phyloP scores from a whole-genome alignment of 2,329 filamentous ascomycete genomes.

The Claviceps purpurea region DNA sequence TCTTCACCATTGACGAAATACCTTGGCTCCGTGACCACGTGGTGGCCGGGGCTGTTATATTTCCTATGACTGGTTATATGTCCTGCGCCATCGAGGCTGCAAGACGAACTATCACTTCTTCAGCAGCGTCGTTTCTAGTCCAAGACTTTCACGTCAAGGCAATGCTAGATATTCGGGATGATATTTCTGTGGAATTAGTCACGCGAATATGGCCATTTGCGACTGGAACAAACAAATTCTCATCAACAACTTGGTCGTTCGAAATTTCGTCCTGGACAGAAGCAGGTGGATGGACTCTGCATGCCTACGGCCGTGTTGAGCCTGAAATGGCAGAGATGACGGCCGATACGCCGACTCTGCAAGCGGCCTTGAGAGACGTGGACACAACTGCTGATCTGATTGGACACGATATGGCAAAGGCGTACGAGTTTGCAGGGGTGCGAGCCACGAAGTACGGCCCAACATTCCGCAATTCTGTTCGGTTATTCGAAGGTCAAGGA shows the following conservation, averaged over 20 bases:
- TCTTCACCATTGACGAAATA: constrained; percentile 16
- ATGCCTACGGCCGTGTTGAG: constrained; percentile 12
- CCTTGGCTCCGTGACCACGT: constrained; percentile 23
- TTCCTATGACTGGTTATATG: constrained; percentile 24
- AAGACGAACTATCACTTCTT: background rate
- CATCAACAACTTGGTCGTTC: constrained; percentile 10
- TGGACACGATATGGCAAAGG: constrained; percentile 3
- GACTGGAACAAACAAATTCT: constrained; percentile 8
- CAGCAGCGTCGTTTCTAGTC: constrained; percentile 2
- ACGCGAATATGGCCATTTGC: constrained; percentile 12
- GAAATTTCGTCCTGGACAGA: constrained; percentile 14
- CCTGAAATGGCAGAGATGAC: constrained; percentile 9
- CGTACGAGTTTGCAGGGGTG: constrained; percentile 2
- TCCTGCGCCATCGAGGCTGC: constrained; percentile 20
- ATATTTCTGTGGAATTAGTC: constrained; percentile 13
- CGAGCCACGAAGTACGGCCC: constrained; percentile 14
- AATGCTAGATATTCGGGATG: constrained; percentile 16
- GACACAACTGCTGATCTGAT: constrained; percentile 1
- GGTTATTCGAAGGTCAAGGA: constrained; percentile 11
- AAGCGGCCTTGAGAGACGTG: constrained; percentile 4
- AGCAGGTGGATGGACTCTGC: constrained; percentile 11
- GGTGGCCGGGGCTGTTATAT: constrained; percentile 18
- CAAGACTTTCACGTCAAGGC: constrained; percentile 10
- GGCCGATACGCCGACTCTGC: constrained; percentile 9
- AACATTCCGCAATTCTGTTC: constrained; percentile 12